Evolutionary conservation across 345 rosid species (phyloP).

Genomic region (Kernera saxatilis): DNA sequence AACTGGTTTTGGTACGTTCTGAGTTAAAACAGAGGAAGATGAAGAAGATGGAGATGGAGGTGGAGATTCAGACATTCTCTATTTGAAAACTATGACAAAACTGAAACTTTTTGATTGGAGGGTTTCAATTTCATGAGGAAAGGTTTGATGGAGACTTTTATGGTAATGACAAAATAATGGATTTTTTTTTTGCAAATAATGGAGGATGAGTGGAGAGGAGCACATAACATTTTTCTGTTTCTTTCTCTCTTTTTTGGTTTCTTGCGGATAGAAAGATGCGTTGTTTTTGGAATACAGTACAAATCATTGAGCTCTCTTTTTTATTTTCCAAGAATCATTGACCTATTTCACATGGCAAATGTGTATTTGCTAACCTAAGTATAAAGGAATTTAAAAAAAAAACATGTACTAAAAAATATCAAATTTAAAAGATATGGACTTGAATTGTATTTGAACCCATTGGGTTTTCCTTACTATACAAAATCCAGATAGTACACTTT

Average conservation of each 20-base stretch:
- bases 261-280: constrained; percentile 3
- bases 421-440: too few relatives aligned
- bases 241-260: neutral
- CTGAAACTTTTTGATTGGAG: neutral
- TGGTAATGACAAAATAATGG: constrained; percentile 27
- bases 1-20: constrained; percentile 50
- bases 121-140: neutral
- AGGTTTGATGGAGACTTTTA: constrained; percentile 20
- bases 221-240: constrained; percentile 12
- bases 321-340: neutral
- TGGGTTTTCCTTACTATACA: too few relatives aligned
- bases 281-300: neutral
- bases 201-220: constrained; percentile 33
- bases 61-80: constrained; percentile 35
- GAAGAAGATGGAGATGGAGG: constrained; percentile 23
- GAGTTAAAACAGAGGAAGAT: constrained; percentile 30
- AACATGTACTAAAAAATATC: too few relatives aligned
- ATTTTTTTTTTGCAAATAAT: constrained; percentile 11
- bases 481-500: too few relatives aligned
- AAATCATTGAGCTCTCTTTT: neutral
- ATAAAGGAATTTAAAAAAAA: too few relatives aligned
- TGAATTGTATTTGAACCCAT: too few relatives aligned
- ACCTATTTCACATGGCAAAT: constrained; percentile 8
- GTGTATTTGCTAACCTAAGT: neutral
- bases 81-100: neutral